These are phyloP conservation scores for Sanghuangporus weigelae DNA, from an alignment of 1,284 basidiomycete genomes.

Conservation along the genomic window DNA sequence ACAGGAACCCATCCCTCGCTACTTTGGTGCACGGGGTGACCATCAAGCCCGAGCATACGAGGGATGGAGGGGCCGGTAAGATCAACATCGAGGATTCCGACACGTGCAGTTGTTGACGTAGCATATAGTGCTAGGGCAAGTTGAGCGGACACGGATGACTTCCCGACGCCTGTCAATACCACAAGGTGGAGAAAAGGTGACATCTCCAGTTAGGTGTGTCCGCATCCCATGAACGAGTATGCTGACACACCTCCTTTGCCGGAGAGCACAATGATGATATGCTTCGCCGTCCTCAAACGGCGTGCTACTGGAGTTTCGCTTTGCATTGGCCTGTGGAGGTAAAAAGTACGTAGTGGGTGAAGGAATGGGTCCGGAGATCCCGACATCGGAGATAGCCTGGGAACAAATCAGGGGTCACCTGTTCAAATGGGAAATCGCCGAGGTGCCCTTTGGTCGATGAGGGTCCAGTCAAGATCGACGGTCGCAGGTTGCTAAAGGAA, in stretches of 20 bases:
- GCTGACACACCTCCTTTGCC: conserved; percentile 75
- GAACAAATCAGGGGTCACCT: neutral
- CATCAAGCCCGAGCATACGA: conserved; percentile 94
- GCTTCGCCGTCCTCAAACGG: conserved; percentile 69
- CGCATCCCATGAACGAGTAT: neutral
- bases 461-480: neutral
- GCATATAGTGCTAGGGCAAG: conserved; percentile 84
- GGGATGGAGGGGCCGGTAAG: conserved; percentile 96
- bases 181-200: neutral
- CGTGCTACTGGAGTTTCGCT: conserved; percentile 50
- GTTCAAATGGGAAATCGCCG: neutral
- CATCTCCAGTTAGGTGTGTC: neutral
- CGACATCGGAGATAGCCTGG: neutral
- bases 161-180: conserved; percentile 67
- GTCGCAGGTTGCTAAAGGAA: neutral
- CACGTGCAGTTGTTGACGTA: conserved; percentile 56
- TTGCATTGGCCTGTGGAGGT: conserved; percentile 26
- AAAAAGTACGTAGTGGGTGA: neutral
- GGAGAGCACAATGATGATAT: conserved; percentile 90
- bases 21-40: conserved; percentile 84
- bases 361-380: neutral
- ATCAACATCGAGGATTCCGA: conserved; percentile 94
- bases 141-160: conserved; percentile 93
- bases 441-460: neutral
- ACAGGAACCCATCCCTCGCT: conserved; percentile 98